These are phyloP conservation scores for Erigeron canadensis DNA, from an alignment of 129 eudicot genomes.

Conservation along the genomic window DNA sequence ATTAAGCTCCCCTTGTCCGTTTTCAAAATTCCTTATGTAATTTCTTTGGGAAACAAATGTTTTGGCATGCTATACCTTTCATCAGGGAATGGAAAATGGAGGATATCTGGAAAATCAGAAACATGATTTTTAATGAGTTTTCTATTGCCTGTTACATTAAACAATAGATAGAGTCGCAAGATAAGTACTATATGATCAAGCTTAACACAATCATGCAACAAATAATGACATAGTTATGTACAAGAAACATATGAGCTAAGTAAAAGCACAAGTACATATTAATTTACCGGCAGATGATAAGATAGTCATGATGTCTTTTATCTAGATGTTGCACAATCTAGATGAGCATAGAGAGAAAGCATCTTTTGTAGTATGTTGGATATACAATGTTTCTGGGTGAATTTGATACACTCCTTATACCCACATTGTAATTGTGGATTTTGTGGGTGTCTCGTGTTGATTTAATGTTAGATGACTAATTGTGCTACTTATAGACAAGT, in stretches of 20 bases:
- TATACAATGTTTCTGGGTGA: too few species aligned
- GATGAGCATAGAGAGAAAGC: background rate
- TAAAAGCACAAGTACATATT: background rate
- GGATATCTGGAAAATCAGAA: constrained; percentile 10
- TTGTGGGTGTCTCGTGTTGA: background rate
- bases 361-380: background rate
- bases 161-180: background rate
- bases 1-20: background rate
- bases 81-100: constrained; percentile 12
- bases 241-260: too few species aligned
- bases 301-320: constrained; percentile 5
- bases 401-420: too few species aligned
- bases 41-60: background rate
- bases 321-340: background rate
- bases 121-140: background rate
- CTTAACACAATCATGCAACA: background rate
- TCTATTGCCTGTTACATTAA: background rate
- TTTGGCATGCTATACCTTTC: background rate
- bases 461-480: background rate
- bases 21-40: background rate
- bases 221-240: background rate
- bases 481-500: background rate
- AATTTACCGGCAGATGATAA: background rate
- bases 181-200: background rate
- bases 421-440: background rate